A percentile compares a stretch with the other conserved stretches of the same genome.
phyloP scores from a whole-genome alignment of 352 stramenopile species.

The Globisporangium heterothallicum region DNA sequence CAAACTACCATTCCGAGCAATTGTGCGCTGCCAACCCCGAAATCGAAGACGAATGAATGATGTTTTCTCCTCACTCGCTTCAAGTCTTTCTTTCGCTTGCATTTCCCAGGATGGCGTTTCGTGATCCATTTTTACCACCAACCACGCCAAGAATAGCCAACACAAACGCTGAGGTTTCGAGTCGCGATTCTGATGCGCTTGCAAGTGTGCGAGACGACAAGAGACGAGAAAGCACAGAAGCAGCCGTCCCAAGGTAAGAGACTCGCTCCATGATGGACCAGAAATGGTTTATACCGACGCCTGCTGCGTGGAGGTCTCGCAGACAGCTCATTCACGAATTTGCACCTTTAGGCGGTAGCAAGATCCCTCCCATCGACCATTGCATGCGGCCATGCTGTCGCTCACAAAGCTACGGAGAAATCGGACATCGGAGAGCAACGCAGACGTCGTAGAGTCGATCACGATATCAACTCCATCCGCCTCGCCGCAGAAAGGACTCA shows the following conservation, averaged over 20 bases:
- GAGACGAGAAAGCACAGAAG: neutral
- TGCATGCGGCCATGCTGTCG: constrained; percentile 17
- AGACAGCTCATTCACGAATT: neutral
- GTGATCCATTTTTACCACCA: neutral
- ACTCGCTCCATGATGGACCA: neutral
- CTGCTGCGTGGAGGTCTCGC: neutral
- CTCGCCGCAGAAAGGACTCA: constrained; percentile 10
- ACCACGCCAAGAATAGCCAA: neutral
- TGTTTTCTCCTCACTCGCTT: constrained; percentile 2
- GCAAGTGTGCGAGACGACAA: neutral
- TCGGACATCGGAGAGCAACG: constrained; percentile 13
- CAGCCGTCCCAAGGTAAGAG: constrained; percentile 2
- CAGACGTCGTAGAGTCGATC: neutral
- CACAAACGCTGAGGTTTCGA: neutral
- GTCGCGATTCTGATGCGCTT: neutral
- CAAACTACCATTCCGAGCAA: constrained; percentile 84
- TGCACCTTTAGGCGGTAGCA: neutral
- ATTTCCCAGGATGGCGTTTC: neutral
- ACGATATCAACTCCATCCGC: neutral
- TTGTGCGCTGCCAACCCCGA: constrained; percentile 71
- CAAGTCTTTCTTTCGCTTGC: neutral
- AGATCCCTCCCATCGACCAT: neutral
- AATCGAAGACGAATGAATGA: constrained; percentile 23
- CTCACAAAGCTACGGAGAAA: constrained; percentile 15
- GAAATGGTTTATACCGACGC: neutral